Evolutionary conservation across 73 alveolate genomes (phyloP), one percentile per base, ranked within the genome.

Genomic region (Paraurostyla sp.): DNA sequence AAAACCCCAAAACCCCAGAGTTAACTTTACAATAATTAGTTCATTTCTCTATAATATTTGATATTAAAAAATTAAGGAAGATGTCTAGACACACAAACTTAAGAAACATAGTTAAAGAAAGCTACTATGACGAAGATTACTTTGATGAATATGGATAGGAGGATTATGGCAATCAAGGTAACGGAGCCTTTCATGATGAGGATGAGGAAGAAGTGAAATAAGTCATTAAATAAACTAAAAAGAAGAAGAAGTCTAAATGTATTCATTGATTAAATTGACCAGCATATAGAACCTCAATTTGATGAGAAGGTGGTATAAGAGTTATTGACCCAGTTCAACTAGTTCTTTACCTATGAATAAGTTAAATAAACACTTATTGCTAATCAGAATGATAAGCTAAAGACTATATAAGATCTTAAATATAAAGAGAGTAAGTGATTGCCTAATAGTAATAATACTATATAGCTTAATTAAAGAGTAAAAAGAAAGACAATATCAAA

Each of bases 51-150:
- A n/a, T n/a, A n/a, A n/a, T n/a, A n/a, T n/a, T n/a, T n/a, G n/a
- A n/a, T n/a, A n/a, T n/a, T n/a, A n/a, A n/a, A n/a, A n/a, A n/a
- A n/a, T n/a, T n/a, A n/a, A 54, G 71, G 29, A n/a, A 3, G 52
- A 90, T 90, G 95, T 62, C 95, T 2, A 60, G 95, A 68, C 95
- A 90, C 56, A 83, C 82, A 60, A 62, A 85, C 56, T 25, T 90
- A 29, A 60, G 54, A 48, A 62, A 43, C 40, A 83, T 76, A 18
- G 59, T 90, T 11, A 41, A 32, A 33, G 94, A 88, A 0, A 50
- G 71, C 46, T 83, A 82, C 46, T 90, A 89, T 32, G 85, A 89
- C 63, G 92, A 89, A 32, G 95, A 62, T 33, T 78, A 65, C 50
- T 91, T 85, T 50, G 59, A 69, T 7, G 84, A 69, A 69, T 69